Base-by-base conservation (phyloP, 441 rosid species). In the Oxalis stricta region DNA sequence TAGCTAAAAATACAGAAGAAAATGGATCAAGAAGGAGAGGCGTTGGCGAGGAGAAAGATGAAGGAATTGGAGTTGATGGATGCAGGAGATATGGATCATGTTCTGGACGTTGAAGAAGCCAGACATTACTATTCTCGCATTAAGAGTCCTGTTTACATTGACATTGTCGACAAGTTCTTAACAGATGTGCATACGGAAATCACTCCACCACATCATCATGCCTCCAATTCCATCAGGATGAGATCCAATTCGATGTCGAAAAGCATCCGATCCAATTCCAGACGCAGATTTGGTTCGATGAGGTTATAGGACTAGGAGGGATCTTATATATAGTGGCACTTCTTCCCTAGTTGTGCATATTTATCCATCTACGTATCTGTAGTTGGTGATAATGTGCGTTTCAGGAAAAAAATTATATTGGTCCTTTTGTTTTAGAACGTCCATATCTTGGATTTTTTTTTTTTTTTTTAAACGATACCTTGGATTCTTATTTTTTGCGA, bases 111-210 rank as follows among this genome's bases (percentile, higher is more conserved):
- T 3, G 78, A 79, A 62, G 88, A 88, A 65, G 63, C 82, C 46
- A 63, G 75, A 2, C 73, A 79, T 52, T 84, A 79, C 59, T 84
- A 88, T 64, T 82, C 97, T 24, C 75, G 88, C 17, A 76, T 88
- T 11, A 76, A 74, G 6, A 79, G 77, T 17, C 73, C 83, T 29
- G 71, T 74, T 29, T 84, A 79, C 68, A 29, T 69, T 16, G 91
- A 77, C 33, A 76, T 88, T 33, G 79, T 79, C 21, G 97, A 88
- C 30, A 68, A 63, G 38, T 79, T 84, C 56, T 84, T 88, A 71
- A 48, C 71, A 60, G 84, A 81, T 15, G 64, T 88, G 16, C 75
- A 69, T 24, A 55, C 71, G 9, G 97, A 88, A 19, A 52, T 77
- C 22, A 48, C 50, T 4, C 70, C 30, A 9, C 18, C 48, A n/a